Evolutionary conservation across 2,329 filamentous ascomycete genomes (phyloP).

Genomic region (Elsinoe arachidis): DNA sequence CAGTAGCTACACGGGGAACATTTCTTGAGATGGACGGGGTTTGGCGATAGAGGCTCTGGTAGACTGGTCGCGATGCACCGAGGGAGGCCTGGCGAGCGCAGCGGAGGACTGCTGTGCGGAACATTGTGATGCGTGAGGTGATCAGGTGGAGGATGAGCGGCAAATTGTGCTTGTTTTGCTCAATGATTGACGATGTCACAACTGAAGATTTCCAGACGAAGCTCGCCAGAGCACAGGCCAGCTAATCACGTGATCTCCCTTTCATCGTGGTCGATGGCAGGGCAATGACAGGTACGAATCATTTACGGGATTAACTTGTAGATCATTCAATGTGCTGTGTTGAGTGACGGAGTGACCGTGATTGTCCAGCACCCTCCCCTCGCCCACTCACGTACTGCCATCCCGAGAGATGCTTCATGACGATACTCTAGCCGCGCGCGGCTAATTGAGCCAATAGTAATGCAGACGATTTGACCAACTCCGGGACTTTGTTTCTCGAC

Average conservation of each 20-base stretch:
- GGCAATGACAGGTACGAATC: no score
- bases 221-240: conserved; percentile 6
- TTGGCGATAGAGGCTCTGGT: conserved; percentile 52
- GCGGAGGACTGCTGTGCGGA: conserved; percentile 78
- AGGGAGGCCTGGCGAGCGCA: conserved; percentile 51
- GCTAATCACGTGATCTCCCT: background rate
- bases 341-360: background rate
- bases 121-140: conserved; percentile 53
- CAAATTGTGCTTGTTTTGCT: background rate
- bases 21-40: conserved; percentile 39
- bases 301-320: no score
- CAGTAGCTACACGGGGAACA: conserved; percentile 53
- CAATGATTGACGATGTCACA: conserved; percentile 4
- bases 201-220: conserved; percentile 13
- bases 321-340: no score
- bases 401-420: background rate
- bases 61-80: conserved; percentile 39
- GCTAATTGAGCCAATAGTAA: conserved; percentile 9
- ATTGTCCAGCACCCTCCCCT: background rate
- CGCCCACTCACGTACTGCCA: background rate
- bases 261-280: background rate
- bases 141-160: conserved; percentile 15
- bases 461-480: conserved; percentile 14
- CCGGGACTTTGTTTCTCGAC: conserved; percentile 11
- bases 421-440: conserved; percentile 8